These are phyloP conservation scores for Sambucus nigra DNA, from an alignment of 129 eudicot species.

Conservation along the genomic window DNA sequence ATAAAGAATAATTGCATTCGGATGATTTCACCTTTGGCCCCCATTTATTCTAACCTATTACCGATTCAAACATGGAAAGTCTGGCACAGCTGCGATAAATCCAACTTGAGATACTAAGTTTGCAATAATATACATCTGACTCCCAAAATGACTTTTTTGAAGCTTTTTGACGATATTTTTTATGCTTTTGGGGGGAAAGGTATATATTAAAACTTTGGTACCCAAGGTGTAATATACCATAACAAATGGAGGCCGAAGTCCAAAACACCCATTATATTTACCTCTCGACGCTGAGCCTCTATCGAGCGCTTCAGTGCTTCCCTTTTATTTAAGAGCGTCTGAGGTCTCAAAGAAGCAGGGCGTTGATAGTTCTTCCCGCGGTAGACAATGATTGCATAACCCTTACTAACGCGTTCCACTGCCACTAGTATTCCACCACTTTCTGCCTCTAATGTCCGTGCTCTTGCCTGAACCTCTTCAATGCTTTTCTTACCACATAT, in stretches of 20 bases:
- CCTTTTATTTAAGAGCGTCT: slow-evolving; percentile 65
- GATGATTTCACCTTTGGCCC: too few relatives aligned
- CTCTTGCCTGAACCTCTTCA: slow-evolving; percentile 58
- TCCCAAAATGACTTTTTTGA: too few relatives aligned
- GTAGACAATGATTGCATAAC: slow-evolving; percentile 75
- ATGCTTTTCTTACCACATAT: slow-evolving; percentile 49
- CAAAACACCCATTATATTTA: slow-evolving; percentile 3
- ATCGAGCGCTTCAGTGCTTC: slow-evolving; percentile 75
- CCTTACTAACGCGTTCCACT: slow-evolving; percentile 67
- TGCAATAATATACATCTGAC: too few relatives aligned
- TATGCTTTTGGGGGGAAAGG: too few relatives aligned
- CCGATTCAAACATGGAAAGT: too few relatives aligned
- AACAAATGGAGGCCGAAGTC: not conserved
- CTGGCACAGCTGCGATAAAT: too few relatives aligned
- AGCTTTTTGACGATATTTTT: too few relatives aligned
- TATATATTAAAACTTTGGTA: too few relatives aligned
- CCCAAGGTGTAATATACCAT: too few relatives aligned
- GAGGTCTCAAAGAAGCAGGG: slow-evolving; percentile 73
- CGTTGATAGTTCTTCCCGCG: slow-evolving; percentile 89
- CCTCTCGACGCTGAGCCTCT: slow-evolving; percentile 82
- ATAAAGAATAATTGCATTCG: too few relatives aligned
- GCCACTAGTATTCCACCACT: slow-evolving; percentile 95
- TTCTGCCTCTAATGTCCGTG: slow-evolving; percentile 75
- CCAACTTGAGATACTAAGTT: too few relatives aligned
- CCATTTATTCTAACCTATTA: too few relatives aligned